These are phyloP conservation scores for Xylaria sp. DNA, from an alignment of 2,329 filamentous ascomycete genomes.

Conservation along the genomic window DNA sequence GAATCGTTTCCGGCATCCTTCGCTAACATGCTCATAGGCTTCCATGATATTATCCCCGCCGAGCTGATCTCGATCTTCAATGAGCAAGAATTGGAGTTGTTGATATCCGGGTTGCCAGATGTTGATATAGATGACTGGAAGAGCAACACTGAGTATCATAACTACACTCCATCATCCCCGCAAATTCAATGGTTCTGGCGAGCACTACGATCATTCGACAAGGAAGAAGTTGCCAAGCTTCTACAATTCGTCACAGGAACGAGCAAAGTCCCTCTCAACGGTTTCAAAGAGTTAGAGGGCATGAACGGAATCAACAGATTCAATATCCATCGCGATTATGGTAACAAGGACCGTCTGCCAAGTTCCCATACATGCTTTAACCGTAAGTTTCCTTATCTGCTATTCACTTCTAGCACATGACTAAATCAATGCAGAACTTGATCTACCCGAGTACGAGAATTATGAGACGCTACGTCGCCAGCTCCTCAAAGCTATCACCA, in stretches of 20 bases:
- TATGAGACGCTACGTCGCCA: constrained; percentile 91
- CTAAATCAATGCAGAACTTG: constrained; percentile 77
- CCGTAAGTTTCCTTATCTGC: constrained; percentile 71
- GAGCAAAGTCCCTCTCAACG: constrained; percentile 96
- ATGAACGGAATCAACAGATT: constrained; percentile 99
- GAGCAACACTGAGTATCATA: constrained; percentile 98
- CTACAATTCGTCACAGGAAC: constrained; percentile 98
- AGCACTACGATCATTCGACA: constrained; percentile 95
- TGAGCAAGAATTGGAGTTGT: constrained; percentile 94
- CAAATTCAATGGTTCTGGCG: constrained; percentile 99
- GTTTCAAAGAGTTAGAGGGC: constrained; percentile 98
- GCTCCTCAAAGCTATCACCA: constrained; percentile 95
- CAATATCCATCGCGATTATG: constrained; percentile 98
- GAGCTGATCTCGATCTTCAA: constrained; percentile 98
- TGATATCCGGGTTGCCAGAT: constrained; percentile 96
- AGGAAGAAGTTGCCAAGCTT: constrained; percentile 96
- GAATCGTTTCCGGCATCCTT: constrained; percentile 10
- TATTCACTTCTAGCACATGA: constrained; percentile 29
- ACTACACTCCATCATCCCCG: constrained; percentile 91
- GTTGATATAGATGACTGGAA: constrained; percentile 99
- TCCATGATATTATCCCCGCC: constrained; percentile 97
- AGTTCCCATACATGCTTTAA: constrained; percentile 99
- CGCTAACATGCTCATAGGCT: constrained; percentile 66
- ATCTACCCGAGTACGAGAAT: constrained; percentile 96
- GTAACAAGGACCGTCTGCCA: constrained; percentile 93